A percentile compares a stretch with the other conserved stretches of the same genome.
These are phyloP conservation scores for Tremella mesenterica DNA, from an alignment of 768 basidiomycete species.

Conservation along the genomic window DNA sequence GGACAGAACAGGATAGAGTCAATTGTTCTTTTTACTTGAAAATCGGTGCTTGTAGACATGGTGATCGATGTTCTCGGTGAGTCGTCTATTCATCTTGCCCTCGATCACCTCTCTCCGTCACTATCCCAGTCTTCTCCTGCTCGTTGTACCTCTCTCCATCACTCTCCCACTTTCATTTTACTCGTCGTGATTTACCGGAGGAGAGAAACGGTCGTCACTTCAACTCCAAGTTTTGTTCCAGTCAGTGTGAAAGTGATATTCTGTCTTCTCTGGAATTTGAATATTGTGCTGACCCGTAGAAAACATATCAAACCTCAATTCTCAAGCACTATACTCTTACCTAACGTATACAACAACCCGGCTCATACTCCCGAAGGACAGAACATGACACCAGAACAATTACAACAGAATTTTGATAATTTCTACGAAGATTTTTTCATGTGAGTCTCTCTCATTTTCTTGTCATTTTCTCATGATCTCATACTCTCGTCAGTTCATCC, in stretches of 20 bases:
- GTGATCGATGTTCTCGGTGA: slow-evolving; percentile 83
- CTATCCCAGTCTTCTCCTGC: too few species aligned
- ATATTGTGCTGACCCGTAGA: slow-evolving; percentile 10
- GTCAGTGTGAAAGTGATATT: background rate
- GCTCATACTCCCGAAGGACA: slow-evolving; percentile 55
- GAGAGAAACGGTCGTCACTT: too few species aligned
- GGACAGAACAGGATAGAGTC: slow-evolving; percentile 58
- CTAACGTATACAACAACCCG: slow-evolving; percentile 98
- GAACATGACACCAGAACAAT: slow-evolving; percentile 68
- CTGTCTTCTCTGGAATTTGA: background rate
- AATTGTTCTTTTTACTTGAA: slow-evolving; percentile 99
- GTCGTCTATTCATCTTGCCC: slow-evolving; percentile 2
- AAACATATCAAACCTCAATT: slow-evolving; percentile 98
- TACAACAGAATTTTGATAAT: slow-evolving; percentile 46
- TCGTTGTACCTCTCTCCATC: too few species aligned
- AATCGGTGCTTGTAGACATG: slow-evolving; percentile 97
- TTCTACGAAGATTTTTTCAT: slow-evolving; percentile 76
- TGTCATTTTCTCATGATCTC: too few species aligned
- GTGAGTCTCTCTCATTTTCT: slow-evolving; percentile 25
- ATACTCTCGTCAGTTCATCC: background rate
- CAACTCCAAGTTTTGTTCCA: too few species aligned
- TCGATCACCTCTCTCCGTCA: too few species aligned
- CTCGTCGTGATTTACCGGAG: too few species aligned
- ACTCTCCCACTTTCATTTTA: too few species aligned
- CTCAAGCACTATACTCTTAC: slow-evolving; percentile 90